Conservation (phyloP, 2,329 filamentous ascomycete species). For the Aspergillus pseudoviridinutans region DNA sequence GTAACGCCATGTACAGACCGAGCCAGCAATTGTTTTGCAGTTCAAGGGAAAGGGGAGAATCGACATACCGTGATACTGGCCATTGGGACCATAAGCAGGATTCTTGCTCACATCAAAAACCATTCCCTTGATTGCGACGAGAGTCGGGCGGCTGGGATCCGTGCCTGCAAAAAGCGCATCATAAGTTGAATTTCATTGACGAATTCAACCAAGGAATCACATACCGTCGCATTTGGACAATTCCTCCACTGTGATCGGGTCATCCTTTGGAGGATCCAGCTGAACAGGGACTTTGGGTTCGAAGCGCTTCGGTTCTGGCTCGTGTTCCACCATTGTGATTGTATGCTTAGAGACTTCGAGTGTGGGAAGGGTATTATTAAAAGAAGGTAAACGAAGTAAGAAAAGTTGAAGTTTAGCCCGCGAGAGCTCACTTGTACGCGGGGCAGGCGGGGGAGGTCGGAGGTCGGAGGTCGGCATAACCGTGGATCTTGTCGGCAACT, state of each 20-base stretch:
- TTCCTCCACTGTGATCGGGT: conserved; percentile 76
- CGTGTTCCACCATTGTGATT: conserved; percentile 27
- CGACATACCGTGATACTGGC: conserved; percentile 75
- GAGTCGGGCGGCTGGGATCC: conserved; percentile 48
- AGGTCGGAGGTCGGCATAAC: conserved; percentile 12
- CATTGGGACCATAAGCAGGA: conserved; percentile 75
- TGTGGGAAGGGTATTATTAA: neutral
- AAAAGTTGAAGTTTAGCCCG: neutral
- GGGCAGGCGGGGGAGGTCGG: conserved; percentile 21
- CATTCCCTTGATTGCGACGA: conserved; percentile 72
- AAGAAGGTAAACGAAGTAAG: neutral
- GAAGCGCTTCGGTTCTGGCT: conserved; percentile 34
- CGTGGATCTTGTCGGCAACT: conserved; percentile 4
- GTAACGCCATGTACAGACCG: neutral
- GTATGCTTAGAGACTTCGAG: neutral
- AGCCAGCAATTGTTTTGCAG: neutral
- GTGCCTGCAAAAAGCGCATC: conserved; percentile 25
- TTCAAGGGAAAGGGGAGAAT: neutral
- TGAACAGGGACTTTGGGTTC: conserved; percentile 43
- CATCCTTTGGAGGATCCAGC: conserved; percentile 80
- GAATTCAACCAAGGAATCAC: conserved; percentile 24
- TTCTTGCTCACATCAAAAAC: conserved; percentile 95
- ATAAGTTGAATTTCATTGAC: neutral
- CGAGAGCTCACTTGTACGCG: conserved; percentile 9
- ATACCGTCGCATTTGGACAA: conserved; percentile 79